Conservation (phyloP, 768 basidiomycete genomes). For the Kwoniella pini region DNA sequence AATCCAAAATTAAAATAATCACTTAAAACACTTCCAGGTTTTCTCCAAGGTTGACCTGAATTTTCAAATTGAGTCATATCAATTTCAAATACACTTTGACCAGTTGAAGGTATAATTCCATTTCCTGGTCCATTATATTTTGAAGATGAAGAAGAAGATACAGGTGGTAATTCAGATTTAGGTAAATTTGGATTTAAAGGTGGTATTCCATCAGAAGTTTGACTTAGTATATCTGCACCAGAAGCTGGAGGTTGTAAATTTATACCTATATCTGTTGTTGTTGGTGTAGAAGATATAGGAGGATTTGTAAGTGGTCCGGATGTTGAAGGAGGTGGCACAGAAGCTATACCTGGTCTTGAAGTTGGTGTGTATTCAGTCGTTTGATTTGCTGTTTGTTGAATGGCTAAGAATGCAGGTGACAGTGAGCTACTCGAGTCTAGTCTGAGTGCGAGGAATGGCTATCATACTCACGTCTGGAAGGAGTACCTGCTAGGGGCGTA, state of each 20-base stretch:
- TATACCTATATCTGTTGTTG: slow-evolving; percentile 27
- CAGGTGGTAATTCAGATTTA: slow-evolving; percentile 48
- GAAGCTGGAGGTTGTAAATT: slow-evolving; percentile 33
- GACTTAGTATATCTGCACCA: not conserved
- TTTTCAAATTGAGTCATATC: slow-evolving; percentile 62
- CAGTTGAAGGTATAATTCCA: slow-evolving; percentile 61
- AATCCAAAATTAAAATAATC: slow-evolving; percentile 99
- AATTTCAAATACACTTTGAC: slow-evolving; percentile 69
- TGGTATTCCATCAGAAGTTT: slow-evolving; percentile 13
- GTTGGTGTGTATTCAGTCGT: slow-evolving; percentile 53
- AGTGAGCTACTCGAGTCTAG: too few species aligned
- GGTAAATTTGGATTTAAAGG: slow-evolving; percentile 20
- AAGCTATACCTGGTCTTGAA: slow-evolving; percentile 28
- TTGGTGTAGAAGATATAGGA: slow-evolving; percentile 31
- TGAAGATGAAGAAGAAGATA: slow-evolving; percentile 48
- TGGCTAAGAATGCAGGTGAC: not conserved
- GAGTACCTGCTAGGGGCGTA: not conserved
- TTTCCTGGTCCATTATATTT: slow-evolving; percentile 65
- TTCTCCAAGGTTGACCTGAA: slow-evolving; percentile 84
- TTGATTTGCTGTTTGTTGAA: slow-evolving; percentile 32
- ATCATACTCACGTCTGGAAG: too few species aligned
- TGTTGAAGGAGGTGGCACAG: not conserved
- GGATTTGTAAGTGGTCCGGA: slow-evolving; percentile 21
- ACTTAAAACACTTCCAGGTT: slow-evolving; percentile 85
- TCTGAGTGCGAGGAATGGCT: too few species aligned